Percentiles rank a stretch among this genome's conserved stretches.
phyloP scores from a whole-genome alignment of 805 yeast species.

The Candida loeiensis region DNA sequence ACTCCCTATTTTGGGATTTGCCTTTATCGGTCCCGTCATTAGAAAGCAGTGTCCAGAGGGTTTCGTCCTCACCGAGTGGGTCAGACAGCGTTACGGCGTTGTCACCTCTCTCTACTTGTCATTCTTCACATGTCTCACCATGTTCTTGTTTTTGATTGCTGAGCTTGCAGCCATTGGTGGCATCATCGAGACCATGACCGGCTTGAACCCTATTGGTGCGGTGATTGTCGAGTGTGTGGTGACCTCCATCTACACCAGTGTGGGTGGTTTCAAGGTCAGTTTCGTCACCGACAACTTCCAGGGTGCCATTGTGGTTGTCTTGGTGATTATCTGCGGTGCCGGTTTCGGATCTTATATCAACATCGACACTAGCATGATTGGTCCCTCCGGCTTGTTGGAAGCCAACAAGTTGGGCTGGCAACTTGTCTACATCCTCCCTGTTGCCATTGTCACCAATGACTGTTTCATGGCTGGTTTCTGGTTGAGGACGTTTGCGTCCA shows the following conservation, averaged over 20 bases:
- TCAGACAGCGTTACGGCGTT: conserved; percentile 73
- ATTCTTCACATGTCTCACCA: conserved; percentile 76
- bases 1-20: conserved; percentile 80
- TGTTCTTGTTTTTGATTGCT: conserved; percentile 82
- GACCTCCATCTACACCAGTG: conserved; percentile 79
- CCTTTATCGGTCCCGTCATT: conserved; percentile 76
- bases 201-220: conserved; percentile 72
- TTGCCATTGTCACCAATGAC: conserved; percentile 88
- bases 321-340: conserved; percentile 66
- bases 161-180: conserved; percentile 78
- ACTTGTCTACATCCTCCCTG: conserved; percentile 73
- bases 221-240: conserved; percentile 83
- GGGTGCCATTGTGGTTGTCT: conserved; percentile 64
- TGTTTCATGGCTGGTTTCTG: conserved; percentile 90
- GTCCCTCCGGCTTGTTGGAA: conserved; percentile 60
- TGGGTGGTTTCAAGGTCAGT: conserved; percentile 88
- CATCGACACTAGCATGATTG: conserved; percentile 61
- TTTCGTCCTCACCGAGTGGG: conserved; percentile 92
- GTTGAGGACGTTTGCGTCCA: conserved; percentile 90
- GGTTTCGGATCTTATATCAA: conserved; percentile 75
- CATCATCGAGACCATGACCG: conserved; percentile 76
- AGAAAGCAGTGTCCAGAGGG: conserved; percentile 82
- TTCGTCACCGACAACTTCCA: conserved; percentile 85
- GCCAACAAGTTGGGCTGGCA: conserved; percentile 83
- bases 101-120: conserved; percentile 72